Base-by-base conservation (phyloP, 345 rosid species). In the Euphorbia tirucalli region DNA sequence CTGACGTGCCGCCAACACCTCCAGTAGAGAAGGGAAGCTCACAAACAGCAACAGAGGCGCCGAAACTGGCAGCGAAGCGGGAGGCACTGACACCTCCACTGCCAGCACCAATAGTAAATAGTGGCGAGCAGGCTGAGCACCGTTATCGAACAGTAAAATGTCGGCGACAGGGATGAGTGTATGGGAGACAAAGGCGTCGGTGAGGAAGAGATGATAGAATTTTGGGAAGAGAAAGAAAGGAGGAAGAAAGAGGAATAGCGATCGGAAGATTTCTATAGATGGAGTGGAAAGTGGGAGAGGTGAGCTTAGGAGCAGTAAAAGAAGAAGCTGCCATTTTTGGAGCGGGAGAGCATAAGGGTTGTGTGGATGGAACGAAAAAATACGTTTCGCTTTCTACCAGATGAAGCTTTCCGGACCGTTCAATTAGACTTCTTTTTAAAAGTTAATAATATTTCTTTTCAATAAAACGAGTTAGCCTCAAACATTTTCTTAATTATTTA, bases 1-100 rank as follows among this genome's bases (percentile, higher is more conserved):
- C 97, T 85, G 79, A 94, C 98, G 97, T 94, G 76, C 98, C 98
- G 37, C 98, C 98, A 37, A 91, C 90, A 76, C 98, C 97, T 30
- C 98, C 98, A 24, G 90, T 71, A 14, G 95, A 81, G 73, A 92
- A 94, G 0, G 98, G 98, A 5, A 94, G 98, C 82, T 94, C 98
- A 65, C 98, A 94, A 48, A 94, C 85, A 68, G 98, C 98, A 59
- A 89, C 98, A 46, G 92, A 78, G 31, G 96, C 96, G 18, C 97
- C 98, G 61, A 84, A 87, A 86, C 84, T 87, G 67, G 98, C 78
- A 6, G 96, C 92, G 66, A 92, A 92, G 46, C 97, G 97, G 44
- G 97, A 90, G 49, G 96, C 98, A 9, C 98, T 95, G 77, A 94
- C 97, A 16, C 97, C 97, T 43, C 97, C 98, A 68, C 97, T 91